phyloP scores from a whole-genome alignment of 257 asterid species.

The Solanum peruvianum region DNA sequence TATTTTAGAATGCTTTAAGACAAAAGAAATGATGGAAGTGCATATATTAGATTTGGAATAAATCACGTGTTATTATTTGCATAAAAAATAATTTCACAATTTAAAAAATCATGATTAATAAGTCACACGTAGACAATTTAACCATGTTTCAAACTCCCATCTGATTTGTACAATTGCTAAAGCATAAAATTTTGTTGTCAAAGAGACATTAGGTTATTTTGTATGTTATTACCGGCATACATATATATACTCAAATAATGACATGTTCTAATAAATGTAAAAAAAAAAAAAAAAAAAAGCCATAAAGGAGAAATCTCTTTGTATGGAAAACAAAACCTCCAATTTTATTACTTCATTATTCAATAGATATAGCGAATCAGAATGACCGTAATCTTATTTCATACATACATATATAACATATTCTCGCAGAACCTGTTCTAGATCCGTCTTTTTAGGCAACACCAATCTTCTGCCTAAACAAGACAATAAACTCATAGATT shows the following conservation, averaged over 20 bases:
- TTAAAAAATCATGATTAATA: background rate
- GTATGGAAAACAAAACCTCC: background rate
- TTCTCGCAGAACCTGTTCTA: rapidly evolving
- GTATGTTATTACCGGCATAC: background rate
- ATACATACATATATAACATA: background rate
- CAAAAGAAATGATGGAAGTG: background rate
- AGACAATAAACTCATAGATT: background rate
- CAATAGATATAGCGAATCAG: background rate
- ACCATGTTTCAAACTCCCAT: background rate
- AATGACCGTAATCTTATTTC: background rate
- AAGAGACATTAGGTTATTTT: background rate
- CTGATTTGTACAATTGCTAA: background rate
- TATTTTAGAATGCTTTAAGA: background rate
- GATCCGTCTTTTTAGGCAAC: background rate
- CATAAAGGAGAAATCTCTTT: background rate
- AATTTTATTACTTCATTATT: background rate
- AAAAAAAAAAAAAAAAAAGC: too few species aligned
- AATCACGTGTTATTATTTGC: background rate
- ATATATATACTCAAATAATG: background rate
- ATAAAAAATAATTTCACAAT: background rate
- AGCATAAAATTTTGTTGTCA: background rate
- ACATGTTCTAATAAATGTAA: background rate
- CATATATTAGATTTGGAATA: background rate
- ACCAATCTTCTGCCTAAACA: background rate
- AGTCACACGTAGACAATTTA: too few species aligned